Percentiles rank a stretch among this genome's conserved stretches.
Conservation (phyloP, 75 land plant genomes). For the Adiantum capillusveneris region DNA sequence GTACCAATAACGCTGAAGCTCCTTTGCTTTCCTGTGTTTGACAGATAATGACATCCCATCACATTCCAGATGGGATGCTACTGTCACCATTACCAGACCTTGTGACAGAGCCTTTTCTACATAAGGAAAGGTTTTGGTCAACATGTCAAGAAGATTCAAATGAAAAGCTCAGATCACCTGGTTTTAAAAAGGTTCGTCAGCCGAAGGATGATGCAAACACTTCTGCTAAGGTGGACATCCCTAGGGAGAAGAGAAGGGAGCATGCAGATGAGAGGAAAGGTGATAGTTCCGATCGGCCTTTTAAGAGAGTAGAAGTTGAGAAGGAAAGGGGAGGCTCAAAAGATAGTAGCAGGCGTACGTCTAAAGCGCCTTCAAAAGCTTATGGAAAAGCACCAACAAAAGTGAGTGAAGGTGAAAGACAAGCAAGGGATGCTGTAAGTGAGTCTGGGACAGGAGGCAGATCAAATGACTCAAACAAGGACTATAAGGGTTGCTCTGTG, state of each 20-base stretch:
- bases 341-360: neutral
- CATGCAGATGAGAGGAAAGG: neutral
- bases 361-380: neutral
- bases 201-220: neutral
- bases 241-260: constrained; percentile 7
- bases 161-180: constrained; percentile 6
- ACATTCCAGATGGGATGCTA: constrained; percentile 37
- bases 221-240: constrained; percentile 1
- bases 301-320: constrained; percentile 10
- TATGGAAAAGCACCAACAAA: neutral
- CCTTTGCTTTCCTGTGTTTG: constrained; percentile 1
- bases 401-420: constrained; percentile 1
- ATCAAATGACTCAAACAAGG: neutral
- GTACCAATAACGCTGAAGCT: neutral
- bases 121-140: neutral
- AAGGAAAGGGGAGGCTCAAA: constrained; percentile 1
- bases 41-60: constrained; percentile 79
- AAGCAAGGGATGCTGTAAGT: constrained; percentile 2
- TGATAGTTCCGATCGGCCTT: neutral
- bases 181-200: neutral
- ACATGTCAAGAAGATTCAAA: no score
- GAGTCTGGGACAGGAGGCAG: constrained; percentile 5
- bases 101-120: neutral
- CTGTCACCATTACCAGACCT: constrained; percentile 62
- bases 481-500: neutral